Percentiles rank a stretch among this genome's conserved stretches.
Evolutionary conservation across 202 grass and related monocot genomes (phyloP).

Genomic region (Musa balbisiana): DNA sequence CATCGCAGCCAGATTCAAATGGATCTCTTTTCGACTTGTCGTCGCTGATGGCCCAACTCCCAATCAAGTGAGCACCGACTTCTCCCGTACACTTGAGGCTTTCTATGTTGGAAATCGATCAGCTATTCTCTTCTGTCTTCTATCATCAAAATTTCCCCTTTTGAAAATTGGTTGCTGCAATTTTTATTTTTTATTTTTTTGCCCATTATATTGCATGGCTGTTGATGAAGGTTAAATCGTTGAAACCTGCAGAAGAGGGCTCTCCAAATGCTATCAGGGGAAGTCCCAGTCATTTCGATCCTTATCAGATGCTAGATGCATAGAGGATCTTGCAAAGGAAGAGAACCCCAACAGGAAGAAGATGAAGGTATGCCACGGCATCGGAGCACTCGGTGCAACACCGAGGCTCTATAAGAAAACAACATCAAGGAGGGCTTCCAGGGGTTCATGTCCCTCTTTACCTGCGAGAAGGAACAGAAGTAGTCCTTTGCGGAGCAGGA

Average conservation of each 20-base stretch:
- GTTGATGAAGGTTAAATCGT: not conserved
- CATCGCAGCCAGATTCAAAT: not conserved
- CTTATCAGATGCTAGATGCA: conserved; percentile 3
- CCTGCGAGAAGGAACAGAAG: not conserved
- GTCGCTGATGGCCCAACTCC: not conserved
- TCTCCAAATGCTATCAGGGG: not conserved
- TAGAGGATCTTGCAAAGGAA: conserved; percentile 10
- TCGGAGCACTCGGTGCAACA: not conserved
- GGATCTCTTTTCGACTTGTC: not conserved
- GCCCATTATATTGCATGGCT: too few species aligned
- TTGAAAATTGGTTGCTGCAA: too few species aligned
- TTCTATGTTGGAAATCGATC: too few species aligned
- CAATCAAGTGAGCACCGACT: not conserved
- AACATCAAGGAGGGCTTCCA: not conserved
- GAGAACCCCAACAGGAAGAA: not conserved
- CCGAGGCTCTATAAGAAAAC: not conserved
- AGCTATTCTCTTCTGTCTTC: too few species aligned
- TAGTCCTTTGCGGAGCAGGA: not conserved
- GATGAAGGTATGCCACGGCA: not conserved
- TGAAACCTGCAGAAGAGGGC: not conserved
- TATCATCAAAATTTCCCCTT: too few species aligned
- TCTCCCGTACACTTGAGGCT: not conserved
- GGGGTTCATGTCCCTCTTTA: not conserved
- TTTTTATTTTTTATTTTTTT: too few species aligned
- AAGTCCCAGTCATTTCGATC: conserved; percentile 2